A percentile compares a stretch with the other conserved stretches of the same genome.
These are phyloP conservation scores for Leonotis leonurus DNA, from an alignment of 257 asterid species.

Conservation along the genomic window DNA sequence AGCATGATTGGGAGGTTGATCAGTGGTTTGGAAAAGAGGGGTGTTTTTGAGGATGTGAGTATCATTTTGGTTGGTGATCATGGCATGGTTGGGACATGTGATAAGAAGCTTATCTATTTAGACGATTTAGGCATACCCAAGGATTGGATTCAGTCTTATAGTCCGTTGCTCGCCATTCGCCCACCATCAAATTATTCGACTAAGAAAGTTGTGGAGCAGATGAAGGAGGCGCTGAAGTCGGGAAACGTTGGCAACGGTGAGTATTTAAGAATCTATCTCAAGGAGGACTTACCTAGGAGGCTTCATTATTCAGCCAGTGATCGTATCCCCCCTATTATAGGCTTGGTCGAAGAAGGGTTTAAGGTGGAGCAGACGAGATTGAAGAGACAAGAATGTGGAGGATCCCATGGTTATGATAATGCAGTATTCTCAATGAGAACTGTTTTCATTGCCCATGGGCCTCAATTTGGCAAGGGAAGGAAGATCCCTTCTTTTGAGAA, in stretches of 20 bases:
- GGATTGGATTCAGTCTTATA: constrained; percentile 53
- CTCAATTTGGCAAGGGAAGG: constrained; percentile 49
- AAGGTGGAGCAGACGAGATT: constrained; percentile 54
- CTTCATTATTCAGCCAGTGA: constrained; percentile 56
- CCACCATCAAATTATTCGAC: constrained; percentile 39
- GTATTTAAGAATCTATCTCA: constrained; percentile 52
- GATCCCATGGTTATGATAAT: constrained; percentile 77
- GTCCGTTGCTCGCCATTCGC: constrained; percentile 60
- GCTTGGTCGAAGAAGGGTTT: constrained; percentile 56
- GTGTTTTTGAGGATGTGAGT: constrained; percentile 57
- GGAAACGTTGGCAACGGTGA: constrained; percentile 51
- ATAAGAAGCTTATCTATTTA: constrained; percentile 48
- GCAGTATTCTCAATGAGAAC: constrained; percentile 72
- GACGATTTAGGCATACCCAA: constrained; percentile 54
- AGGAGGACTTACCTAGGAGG: constrained; percentile 64
- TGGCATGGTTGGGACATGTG: constrained; percentile 82
- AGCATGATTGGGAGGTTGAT: constrained; percentile 56
- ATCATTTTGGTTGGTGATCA: constrained; percentile 68
- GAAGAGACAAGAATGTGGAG: constrained; percentile 61
- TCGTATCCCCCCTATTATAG: constrained; percentile 59
- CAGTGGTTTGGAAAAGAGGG: constrained; percentile 51
- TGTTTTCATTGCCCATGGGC: constrained; percentile 69
- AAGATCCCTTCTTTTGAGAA: constrained; percentile 74
- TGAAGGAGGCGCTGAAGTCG: constrained; percentile 48
- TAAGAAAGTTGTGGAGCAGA: constrained; percentile 43